Conservation (phyloP, 2,329 filamentous ascomycete genomes). For the Claviceps monticola region DNA sequence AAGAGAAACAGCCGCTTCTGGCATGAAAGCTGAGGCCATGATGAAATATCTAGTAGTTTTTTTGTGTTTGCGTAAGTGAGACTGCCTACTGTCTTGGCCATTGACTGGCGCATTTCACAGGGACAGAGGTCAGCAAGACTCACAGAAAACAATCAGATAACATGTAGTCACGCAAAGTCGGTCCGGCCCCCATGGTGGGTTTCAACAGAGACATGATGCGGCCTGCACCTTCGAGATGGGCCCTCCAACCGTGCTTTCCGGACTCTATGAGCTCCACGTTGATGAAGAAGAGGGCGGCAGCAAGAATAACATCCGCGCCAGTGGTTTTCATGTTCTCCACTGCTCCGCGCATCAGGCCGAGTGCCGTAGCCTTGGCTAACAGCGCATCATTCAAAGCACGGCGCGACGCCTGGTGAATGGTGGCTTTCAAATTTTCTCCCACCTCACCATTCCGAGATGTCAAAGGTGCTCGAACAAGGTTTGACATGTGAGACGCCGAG, state of each 20-base stretch:
- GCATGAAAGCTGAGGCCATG: conserved; percentile 29
- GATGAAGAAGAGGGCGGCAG: conserved; percentile 34
- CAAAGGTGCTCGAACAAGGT: conserved; percentile 22
- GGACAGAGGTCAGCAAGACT: conserved; percentile 7
- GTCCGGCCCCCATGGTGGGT: conserved; percentile 18
- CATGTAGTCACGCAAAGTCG: conserved; percentile 28
- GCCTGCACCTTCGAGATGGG: conserved; percentile 31
- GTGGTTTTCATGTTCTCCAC: conserved; percentile 23
- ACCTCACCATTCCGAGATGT: conserved; percentile 1
- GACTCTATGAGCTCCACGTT: conserved; percentile 37
- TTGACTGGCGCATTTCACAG: neutral
- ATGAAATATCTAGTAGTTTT: conserved; percentile 29
- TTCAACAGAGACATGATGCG: conserved; percentile 28
- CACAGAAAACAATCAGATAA: conserved; percentile 34
- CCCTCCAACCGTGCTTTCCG: conserved; percentile 32
- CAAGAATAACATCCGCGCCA: conserved; percentile 27
- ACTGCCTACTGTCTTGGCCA: neutral
- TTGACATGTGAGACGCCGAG: conserved; percentile 34
- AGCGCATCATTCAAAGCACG: conserved; percentile 28
- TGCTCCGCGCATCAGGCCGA: conserved; percentile 26
- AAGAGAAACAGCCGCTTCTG: conserved; percentile 12
- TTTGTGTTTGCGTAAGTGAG: neutral
- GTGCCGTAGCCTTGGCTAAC: conserved; percentile 30
- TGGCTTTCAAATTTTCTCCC: neutral
- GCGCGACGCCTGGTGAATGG: conserved; percentile 11